These are phyloP conservation scores for Trebouxia gelatinosa DNA, from an alignment of 163 green algal genomes.

Conservation along the genomic window DNA sequence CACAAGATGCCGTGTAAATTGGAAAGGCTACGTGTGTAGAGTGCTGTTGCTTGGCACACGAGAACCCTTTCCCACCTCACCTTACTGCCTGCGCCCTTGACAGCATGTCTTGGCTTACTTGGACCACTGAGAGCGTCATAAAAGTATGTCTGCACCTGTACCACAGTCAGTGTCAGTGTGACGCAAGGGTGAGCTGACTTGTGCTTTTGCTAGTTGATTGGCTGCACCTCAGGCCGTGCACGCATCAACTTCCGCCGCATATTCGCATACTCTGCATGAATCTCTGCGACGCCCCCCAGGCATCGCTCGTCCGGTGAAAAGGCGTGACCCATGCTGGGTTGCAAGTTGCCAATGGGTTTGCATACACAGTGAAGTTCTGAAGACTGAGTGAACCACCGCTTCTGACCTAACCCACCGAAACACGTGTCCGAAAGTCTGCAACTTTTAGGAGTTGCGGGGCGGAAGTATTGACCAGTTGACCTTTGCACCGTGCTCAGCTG, in stretches of 20 bases:
- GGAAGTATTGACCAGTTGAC: too few relatives aligned
- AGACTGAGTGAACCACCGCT: too few relatives aligned
- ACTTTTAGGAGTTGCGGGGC: too few relatives aligned
- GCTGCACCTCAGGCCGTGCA: not conserved
- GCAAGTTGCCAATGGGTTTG: too few relatives aligned
- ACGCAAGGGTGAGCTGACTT: not conserved
- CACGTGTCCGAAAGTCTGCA: too few relatives aligned
- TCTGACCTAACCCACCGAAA: too few relatives aligned
- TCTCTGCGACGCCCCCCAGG: not conserved
- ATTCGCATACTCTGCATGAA: slow-evolving; percentile 24
- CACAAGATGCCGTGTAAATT: not conserved
- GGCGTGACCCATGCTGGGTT: too few relatives aligned
- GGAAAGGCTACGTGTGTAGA: not conserved
- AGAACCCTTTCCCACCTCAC: too few relatives aligned
- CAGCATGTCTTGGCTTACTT: not conserved
- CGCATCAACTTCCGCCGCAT: slow-evolving; percentile 1
- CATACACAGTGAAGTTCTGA: too few relatives aligned
- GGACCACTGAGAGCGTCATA: slow-evolving; percentile 8
- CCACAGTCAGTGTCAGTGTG: not conserved
- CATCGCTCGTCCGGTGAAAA: not conserved
- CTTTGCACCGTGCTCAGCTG: too few relatives aligned
- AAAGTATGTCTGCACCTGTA: not conserved
- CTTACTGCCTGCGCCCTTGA: too few relatives aligned
- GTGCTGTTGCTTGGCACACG: too few relatives aligned
- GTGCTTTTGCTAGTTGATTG: not conserved